Percentiles rank a stretch among this genome's conserved stretches.
These are phyloP conservation scores for Kwoniella bestiolae DNA, from an alignment of 768 basidiomycete genomes.

Conservation along the genomic window DNA sequence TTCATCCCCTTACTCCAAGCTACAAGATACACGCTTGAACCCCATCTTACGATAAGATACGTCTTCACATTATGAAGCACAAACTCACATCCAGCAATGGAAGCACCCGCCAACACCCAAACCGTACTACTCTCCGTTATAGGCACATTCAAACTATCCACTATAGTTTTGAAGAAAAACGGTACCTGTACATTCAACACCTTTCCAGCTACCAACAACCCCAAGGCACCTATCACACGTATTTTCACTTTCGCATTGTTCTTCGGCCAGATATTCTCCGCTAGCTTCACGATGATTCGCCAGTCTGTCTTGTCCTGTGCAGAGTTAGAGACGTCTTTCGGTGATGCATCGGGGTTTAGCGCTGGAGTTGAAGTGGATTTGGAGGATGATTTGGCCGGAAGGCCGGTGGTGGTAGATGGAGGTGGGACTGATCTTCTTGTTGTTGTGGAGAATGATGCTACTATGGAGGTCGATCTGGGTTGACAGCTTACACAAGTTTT, in stretches of 20 bases:
- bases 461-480: slow-evolving; percentile 13
- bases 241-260: slow-evolving; percentile 74
- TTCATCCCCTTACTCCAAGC: too few species aligned
- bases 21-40: slow-evolving; percentile 9
- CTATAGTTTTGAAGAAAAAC: slow-evolving; percentile 85
- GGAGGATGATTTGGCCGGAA: too few species aligned
- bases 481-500: too few species aligned
- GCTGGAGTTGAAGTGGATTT: not conserved
- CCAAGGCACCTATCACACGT: slow-evolving; percentile 81
- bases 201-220: slow-evolving; percentile 80
- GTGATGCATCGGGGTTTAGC: not conserved
- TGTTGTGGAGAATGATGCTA: slow-evolving; percentile 15
- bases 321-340: slow-evolving; percentile 3
- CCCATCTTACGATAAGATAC: too few species aligned
- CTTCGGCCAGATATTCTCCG: slow-evolving; percentile 87
- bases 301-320: slow-evolving; percentile 68
- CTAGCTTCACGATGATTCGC: slow-evolving; percentile 79
- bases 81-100: slow-evolving; percentile 85
- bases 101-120: slow-evolving; percentile 87
- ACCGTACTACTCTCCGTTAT: slow-evolving; percentile 75
- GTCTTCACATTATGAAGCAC: not conserved
- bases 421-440: too few species aligned
- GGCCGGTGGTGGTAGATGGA: not conserved
- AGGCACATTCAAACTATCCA: slow-evolving; percentile 86
- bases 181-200: slow-evolving; percentile 99